Base-by-base conservation (phyloP, 768 basidiomycete species). In the Rubroboletus satanas region DNA sequence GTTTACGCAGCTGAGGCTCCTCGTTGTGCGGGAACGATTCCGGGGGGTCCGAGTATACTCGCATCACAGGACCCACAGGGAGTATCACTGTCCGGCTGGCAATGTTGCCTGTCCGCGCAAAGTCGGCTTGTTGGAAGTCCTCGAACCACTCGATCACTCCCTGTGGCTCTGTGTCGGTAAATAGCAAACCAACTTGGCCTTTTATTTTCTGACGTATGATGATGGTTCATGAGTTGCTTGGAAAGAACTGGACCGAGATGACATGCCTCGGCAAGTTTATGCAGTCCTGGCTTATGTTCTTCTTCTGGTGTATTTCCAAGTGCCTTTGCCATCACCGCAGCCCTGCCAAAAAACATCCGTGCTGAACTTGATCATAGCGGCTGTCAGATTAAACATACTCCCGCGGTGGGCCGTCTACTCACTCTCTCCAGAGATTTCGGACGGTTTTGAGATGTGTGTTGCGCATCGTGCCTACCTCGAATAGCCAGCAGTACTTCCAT, bases 1-100 rank as follows among this genome's bases (percentile, higher is more conserved):
- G 81, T 70, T 90, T 91, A 52, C 97, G 85, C 49, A 99, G 79
- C 68, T 98, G 96, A 21, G 95, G 94, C 58, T 99, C 97, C 75
- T 98, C 93, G 64, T 93, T 94, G 71, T 98, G 94, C 36, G 97
- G 93, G 72, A 98, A 95, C 3, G 92, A 88, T 61, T 94, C 87
- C 37, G 88, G 83, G 0, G 88, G 89, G 58, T 89, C 86, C 3
- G 88, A 87, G 67, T 88, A 79, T 41, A 79, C 80, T 58, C 83
- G 81, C 85, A 94, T 82, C 51, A 98, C 83, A 21, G 96, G 92
- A 35, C 95, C 95, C 55, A 74, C 81, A 15, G 93, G 89, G 17
- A 99, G 77, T 32, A 78, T 74, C 53, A 97, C 82, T 0, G 88
- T 87, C 56, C 84, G 79, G 44, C 79, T 78, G 4, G 94, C 93